Base-by-base conservation (phyloP, 306 rosid species). In the Datisca glomerata region DNA sequence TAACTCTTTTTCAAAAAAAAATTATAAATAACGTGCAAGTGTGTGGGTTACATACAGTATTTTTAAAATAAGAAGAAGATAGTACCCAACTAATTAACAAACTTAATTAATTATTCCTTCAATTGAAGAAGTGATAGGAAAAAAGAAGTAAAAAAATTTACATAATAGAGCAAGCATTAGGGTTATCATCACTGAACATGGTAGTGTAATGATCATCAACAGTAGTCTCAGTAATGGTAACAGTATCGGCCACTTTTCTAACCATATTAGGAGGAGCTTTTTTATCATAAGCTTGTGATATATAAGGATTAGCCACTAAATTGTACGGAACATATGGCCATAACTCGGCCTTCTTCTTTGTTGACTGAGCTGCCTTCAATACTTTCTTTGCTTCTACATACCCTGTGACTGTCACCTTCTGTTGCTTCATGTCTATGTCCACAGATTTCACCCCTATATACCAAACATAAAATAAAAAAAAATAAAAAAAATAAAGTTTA, bases 201-300 rank as follows among this genome's bases (percentile, higher is more conserved):
- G 41, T 27, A 14, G 48, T 45, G 55, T 89, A 89, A 34, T 17
- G 31, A 28, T 74, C 74, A 21, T 89, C 89, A 1, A 89, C 43
- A 25, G 74, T 72, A 37, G 75, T 60, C 60, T 80, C 91, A 0
- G 61, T 32, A 16, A 77, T 23, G 18, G 54, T 65, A 61, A 65
- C 72, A 12, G 93, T 52, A 63, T 75, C 62, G 20, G 81, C 71
- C 11, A 80, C 74, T 12, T 38, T 45, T 17, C 97, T 70, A 7
- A 89, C 97, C 97, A 89, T 89, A 42, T 89, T 89, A 2, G 97
- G 86, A 15, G 97, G 97, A 0, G 97, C 97, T 42, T 89, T 89
- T 81, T 89, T 89, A 56, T 89, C 97, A 21, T 89, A 89, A 0
- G 93, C 89, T 18, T 55, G 81, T 25, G 97, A 59, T 6, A 83